These are phyloP conservation scores for Pigoraptor vietnamica DNA, from an alignment of 78 protist genomes.

Conservation along the genomic window DNA sequence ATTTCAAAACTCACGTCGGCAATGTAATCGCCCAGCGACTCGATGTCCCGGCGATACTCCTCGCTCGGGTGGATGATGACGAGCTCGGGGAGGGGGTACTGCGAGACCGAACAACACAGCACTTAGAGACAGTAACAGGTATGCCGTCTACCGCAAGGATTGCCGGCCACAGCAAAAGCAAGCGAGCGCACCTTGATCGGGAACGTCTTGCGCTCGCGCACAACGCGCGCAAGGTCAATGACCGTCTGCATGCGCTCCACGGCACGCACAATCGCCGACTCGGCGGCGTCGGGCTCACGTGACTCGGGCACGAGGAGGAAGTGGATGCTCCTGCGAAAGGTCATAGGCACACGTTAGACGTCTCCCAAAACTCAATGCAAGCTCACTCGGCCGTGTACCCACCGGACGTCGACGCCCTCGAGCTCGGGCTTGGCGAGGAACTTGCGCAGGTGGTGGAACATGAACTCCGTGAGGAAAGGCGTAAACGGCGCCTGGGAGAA, in stretches of 20 bases:
- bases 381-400: no score
- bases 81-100: slow-evolving; percentile 53
- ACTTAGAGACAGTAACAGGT: no score
- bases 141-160: no score
- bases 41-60: slow-evolving; percentile 41
- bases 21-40: slow-evolving; percentile 49
- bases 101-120: no score
- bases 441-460: slow-evolving; percentile 81
- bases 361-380: no score
- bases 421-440: slow-evolving; percentile 37
- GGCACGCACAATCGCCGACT: slow-evolving; percentile 51
- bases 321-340: slow-evolving; percentile 73
- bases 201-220: slow-evolving; percentile 73
- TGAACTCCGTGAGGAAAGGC: slow-evolving; percentile 94
- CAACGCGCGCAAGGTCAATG: slow-evolving; percentile 65
- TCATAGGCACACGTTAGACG: no score
- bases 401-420: slow-evolving; percentile 25
- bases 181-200: slow-evolving; percentile 62
- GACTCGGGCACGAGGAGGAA: slow-evolving; percentile 69
- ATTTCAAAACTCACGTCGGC: no score
- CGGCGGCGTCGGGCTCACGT: slow-evolving; percentile 42
- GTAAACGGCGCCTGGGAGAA: slow-evolving; percentile 91
- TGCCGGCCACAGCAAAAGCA: no score
- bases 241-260: slow-evolving; percentile 83
- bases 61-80: slow-evolving; percentile 37